These are phyloP conservation scores for Macrotyloma uniflorum DNA, from an alignment of 306 rosid species.

Conservation along the genomic window DNA sequence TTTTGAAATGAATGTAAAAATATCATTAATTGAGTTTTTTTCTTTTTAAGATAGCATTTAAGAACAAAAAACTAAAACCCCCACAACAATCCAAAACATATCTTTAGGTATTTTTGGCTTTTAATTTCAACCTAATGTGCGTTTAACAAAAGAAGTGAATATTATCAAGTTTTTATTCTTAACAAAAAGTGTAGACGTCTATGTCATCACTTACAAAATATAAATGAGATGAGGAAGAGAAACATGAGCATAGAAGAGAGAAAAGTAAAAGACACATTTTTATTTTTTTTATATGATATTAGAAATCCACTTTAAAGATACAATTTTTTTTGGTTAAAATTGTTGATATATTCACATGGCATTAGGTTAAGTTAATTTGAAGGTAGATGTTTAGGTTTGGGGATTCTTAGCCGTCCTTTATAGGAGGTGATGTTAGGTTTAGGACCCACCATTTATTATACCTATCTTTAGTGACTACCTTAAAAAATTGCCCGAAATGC, in stretches of 20 bases:
- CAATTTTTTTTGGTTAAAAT: background rate
- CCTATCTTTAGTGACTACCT: slow-evolving; percentile 35
- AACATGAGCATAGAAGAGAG: no score
- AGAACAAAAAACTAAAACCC: no score
- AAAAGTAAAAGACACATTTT: no score
- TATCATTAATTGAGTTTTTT: no score
- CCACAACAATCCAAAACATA: no score
- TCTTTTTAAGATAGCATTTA: no score
- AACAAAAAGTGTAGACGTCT: background rate
- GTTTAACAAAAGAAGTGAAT: background rate
- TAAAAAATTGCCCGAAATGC: slow-evolving; percentile 38
- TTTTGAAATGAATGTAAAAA: no score
- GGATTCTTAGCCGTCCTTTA: slow-evolving; percentile 35
- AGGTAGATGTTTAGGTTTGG: background rate
- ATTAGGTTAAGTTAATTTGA: slow-evolving; percentile 10
- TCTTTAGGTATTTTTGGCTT: no score
- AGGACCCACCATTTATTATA: slow-evolving; percentile 48
- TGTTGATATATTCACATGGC: background rate
- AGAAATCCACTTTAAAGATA: no score
- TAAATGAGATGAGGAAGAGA: background rate
- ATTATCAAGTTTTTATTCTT: no score
- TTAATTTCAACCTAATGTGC: no score
- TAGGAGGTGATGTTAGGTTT: background rate
- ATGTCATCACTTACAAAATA: background rate
- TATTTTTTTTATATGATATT: no score